Conservation (phyloP, 441 rosid species). For the Omphalea diandra region DNA sequence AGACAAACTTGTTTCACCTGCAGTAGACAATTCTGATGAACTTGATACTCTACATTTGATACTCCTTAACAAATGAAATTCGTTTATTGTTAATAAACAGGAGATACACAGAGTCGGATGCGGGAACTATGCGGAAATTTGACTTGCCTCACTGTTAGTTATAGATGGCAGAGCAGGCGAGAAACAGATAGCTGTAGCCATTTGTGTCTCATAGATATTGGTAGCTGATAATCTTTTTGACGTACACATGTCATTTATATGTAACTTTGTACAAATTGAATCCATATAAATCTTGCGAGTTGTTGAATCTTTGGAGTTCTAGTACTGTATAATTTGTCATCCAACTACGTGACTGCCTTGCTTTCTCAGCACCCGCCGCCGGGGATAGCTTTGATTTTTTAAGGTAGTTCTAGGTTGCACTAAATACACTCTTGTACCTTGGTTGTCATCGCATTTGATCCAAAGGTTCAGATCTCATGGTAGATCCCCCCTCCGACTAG, state of each 20-base stretch:
- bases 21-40: conserved; percentile 1
- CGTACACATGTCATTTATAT: conserved; percentile 40
- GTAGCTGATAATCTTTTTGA: conserved; percentile 32
- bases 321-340: neutral
- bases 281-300: conserved; percentile 23
- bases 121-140: conserved; percentile 19
- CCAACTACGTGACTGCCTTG: too few relatives aligned
- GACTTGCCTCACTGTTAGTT: conserved; percentile 35
- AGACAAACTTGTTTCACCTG: conserved; percentile 21
- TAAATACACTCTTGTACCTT: too few relatives aligned
- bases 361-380: neutral
- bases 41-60: conserved; percentile 1
- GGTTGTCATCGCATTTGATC: too few relatives aligned
- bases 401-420: too few relatives aligned
- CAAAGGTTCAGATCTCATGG: too few relatives aligned
- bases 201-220: conserved; percentile 37
- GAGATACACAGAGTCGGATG: conserved; percentile 29
- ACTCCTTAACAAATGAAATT: neutral
- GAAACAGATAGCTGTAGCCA: conserved; percentile 29
- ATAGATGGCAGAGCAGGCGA: conserved; percentile 26
- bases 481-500: too few relatives aligned
- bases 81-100: conserved; percentile 37
- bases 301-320: conserved; percentile 1
- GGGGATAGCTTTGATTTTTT: too few relatives aligned
- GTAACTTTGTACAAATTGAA: conserved; percentile 35